These are phyloP conservation scores for Microbotryum violaceum DNA, from an alignment of 1,284 basidiomycete species.

Conservation along the genomic window DNA sequence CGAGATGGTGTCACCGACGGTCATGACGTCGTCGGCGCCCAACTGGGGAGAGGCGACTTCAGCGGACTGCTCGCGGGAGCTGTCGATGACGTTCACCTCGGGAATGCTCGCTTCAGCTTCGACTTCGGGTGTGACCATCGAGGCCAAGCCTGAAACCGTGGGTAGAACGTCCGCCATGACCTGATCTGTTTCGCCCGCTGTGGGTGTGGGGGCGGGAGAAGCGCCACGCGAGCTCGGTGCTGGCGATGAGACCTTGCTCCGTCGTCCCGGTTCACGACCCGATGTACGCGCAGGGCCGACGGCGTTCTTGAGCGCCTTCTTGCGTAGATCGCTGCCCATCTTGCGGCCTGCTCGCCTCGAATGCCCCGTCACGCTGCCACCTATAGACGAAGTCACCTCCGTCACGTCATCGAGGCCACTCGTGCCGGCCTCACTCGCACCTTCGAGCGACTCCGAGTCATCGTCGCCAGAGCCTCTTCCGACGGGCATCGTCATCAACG, in stretches of 20 bases:
- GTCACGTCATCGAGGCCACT: slow-evolving; percentile 35
- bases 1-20: slow-evolving; percentile 16
- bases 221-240: slow-evolving; percentile 28
- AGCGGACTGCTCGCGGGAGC: slow-evolving; percentile 1
- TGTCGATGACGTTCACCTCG: not conserved
- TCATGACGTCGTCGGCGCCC: slow-evolving; percentile 19
- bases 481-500: slow-evolving; percentile 11
- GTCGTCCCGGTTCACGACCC: slow-evolving; percentile 1
- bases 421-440: slow-evolving; percentile 55
- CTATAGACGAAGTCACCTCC: slow-evolving; percentile 8
- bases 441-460: slow-evolving; percentile 46
- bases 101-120: not conserved
- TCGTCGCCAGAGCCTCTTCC: slow-evolving; percentile 14
- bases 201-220: slow-evolving; percentile 6
- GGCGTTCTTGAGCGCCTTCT: slow-evolving; percentile 59
- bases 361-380: slow-evolving; percentile 6
- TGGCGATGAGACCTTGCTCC: slow-evolving; percentile 28
- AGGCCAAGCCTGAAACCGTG: slow-evolving; percentile 1
- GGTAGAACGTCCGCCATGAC: slow-evolving; percentile 8
- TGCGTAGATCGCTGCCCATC: slow-evolving; percentile 61
- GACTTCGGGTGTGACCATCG: slow-evolving; percentile 6
- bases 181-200: slow-evolving; percentile 3
- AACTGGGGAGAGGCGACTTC: slow-evolving; percentile 7
- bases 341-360: slow-evolving; percentile 44
- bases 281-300: slow-evolving; percentile 29